Base-by-base conservation (phyloP, 441 rosid species). In the Lepidium campestre region DNA sequence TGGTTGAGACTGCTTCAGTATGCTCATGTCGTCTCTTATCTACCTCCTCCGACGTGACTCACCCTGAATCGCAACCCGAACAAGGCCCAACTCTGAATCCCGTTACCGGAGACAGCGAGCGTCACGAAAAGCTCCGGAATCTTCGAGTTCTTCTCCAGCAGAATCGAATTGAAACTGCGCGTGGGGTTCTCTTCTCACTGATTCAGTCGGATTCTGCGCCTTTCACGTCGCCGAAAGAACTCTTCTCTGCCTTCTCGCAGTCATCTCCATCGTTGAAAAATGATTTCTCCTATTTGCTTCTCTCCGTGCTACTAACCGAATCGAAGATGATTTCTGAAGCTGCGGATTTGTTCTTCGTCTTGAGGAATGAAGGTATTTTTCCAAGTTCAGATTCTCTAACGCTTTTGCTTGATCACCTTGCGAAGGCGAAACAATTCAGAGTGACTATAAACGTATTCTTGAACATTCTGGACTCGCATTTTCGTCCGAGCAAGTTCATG, bases 71-170 rank as follows among this genome's bases (percentile, higher is more conserved):
- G 22, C 60, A 69, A 23, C 12, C 55, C 40, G 48, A 34, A 19
- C 62, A 32, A 68, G 0, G 7, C 42, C 36, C 35, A 35, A 27
- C 69, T 27, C 2, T 5, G 6, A 54, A 12, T 37, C 35, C 70
- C 54, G 31, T 27, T 4, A 20, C 59, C 47, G 71, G 42, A 40
- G 78, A 75, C 44, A 75, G 66, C 7, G 78, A 77, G 10, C 76
- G 80, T 75, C 56, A 44, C 17, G 86, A 79, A 14, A 82, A 71
- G 15, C 57, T 81, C 1, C 70, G 79, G 49, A 72, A 80, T 40
- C 81, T 88, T 36, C 81, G 80, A 35, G 45, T 72, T 48, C 79
- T 88, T 52, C 82, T 90, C 66, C 86, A 82, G 20, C 81, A 83
- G 55, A 78, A 80, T 20, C 76, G 82, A 41, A 47, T 60, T 2